Evolutionary conservation across 352 stramenopile species (phyloP).

Genomic region (Phytophthora pseudosyringae): DNA sequence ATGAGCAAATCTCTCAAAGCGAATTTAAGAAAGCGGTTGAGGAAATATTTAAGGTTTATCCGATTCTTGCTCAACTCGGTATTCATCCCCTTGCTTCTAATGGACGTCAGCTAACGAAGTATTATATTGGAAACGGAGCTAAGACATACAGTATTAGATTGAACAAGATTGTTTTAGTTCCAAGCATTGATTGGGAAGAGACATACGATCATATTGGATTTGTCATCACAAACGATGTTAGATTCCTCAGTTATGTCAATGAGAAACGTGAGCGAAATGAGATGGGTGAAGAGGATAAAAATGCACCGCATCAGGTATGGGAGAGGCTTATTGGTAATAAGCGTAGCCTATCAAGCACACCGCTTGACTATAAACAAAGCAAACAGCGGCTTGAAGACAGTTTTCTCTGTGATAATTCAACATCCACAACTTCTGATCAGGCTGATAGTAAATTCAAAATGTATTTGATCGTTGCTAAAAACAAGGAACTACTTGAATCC

Average conservation of each 20-base stretch:
- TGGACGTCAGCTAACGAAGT: too few species aligned
- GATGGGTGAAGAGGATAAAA: not conserved
- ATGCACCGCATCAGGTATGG: not conserved
- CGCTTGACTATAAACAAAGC: too few species aligned
- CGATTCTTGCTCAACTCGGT: too few species aligned
- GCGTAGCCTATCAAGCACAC: too few species aligned
- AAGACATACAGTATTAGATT: not conserved
- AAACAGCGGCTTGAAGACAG: slow-evolving; percentile 8
- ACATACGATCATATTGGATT: not conserved
- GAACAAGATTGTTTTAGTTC: not conserved
- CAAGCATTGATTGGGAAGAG: not conserved
- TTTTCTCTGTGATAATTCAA: slow-evolving; percentile 25
- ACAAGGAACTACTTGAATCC: slow-evolving; percentile 17
- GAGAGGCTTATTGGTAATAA: too few species aligned
- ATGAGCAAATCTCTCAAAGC: too few species aligned
- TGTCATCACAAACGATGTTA: not conserved
- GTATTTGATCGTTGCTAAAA: slow-evolving; percentile 7
- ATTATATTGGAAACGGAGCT: too few species aligned
- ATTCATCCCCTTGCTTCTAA: too few species aligned
- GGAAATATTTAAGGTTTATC: too few species aligned
- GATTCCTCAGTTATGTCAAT: not conserved
- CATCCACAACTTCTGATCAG: slow-evolving; percentile 4
- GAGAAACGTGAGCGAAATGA: not conserved
- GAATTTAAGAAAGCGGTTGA: too few species aligned
- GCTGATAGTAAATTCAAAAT: not conserved